phyloP scores from a whole-genome alignment of 192 early-diverging fungal species.

The Podochytrium sp. region DNA sequence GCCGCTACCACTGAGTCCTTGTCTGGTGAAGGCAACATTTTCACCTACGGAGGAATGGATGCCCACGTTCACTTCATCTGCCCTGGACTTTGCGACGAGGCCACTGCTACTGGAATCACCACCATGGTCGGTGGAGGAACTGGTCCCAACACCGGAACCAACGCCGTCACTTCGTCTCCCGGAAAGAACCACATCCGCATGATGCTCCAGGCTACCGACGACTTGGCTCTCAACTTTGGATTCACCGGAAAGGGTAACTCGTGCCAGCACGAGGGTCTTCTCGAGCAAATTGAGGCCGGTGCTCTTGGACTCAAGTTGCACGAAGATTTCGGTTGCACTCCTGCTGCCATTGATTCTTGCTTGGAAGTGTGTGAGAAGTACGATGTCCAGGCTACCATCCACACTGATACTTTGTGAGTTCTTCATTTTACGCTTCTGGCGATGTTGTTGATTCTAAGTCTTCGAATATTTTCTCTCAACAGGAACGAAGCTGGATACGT shows the following conservation, averaged over 20 bases:
- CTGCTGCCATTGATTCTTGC: slow-evolving; percentile 90
- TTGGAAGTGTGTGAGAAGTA: slow-evolving; percentile 82
- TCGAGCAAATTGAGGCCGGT: slow-evolving; percentile 86
- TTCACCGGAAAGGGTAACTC: slow-evolving; percentile 97
- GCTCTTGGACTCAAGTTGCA: slow-evolving; percentile 75
- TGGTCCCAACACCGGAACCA: slow-evolving; percentile 95
- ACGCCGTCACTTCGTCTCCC: slow-evolving; percentile 95
- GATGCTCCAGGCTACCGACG: slow-evolving; percentile 90
- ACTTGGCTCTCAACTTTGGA: slow-evolving; percentile 89
- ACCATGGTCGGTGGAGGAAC: slow-evolving; percentile 91
- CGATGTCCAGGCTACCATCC: slow-evolving; percentile 87
- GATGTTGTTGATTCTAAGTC: background rate
- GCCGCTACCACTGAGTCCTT: slow-evolving; percentile 90
- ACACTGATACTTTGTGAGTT: slow-evolving; percentile 87
- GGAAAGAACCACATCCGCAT: slow-evolving; percentile 80
- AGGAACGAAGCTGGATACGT: slow-evolving; percentile 95
- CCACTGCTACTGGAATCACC: slow-evolving; percentile 63
- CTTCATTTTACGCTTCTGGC: background rate
- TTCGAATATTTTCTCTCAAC: too few relatives aligned
- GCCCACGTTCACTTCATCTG: slow-evolving; percentile 97
- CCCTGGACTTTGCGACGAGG: slow-evolving; percentile 83
- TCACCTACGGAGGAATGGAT: slow-evolving; percentile 93
- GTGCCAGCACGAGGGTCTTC: slow-evolving; percentile 64
- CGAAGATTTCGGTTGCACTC: slow-evolving; percentile 68
- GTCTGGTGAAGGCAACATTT: slow-evolving; percentile 87